Evolutionary conservation across 2,329 filamentous ascomycete species (phyloP).

Genomic region (Sporothrix brasiliensis): DNA sequence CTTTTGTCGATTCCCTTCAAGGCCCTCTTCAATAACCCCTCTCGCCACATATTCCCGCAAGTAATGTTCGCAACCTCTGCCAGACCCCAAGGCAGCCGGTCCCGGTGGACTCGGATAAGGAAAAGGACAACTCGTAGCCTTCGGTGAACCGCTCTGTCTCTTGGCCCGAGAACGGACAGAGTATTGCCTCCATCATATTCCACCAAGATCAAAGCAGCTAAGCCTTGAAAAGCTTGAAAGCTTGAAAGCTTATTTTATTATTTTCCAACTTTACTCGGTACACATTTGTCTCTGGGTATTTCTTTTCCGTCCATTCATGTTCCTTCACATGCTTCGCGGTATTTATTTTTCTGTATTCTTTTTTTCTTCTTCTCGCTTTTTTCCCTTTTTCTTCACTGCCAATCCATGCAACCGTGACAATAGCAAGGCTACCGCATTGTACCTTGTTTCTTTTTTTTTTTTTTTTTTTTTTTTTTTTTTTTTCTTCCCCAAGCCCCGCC

Average conservation of each 20-base stretch:
- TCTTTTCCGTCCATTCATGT: neutral
- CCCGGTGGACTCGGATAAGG: neutral
- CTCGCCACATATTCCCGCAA: conserved; percentile 20
- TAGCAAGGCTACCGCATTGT: neutral
- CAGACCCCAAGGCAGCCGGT: neutral
- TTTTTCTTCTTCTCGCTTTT: neutral
- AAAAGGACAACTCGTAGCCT: neutral
- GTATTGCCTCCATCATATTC: neutral
- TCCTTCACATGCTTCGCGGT: conserved; percentile 2
- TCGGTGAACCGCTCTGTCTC: too few relatives aligned
- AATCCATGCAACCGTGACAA: neutral
- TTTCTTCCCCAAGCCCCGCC: neutral
- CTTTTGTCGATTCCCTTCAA: neutral
- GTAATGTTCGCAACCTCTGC: neutral
- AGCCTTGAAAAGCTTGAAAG: neutral
- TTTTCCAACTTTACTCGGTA: neutral
- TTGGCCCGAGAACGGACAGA: neutral
- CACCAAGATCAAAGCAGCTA: neutral
- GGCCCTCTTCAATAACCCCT: neutral
- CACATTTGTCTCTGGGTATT: neutral
- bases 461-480: too few relatives aligned
- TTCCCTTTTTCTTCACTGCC: neutral
- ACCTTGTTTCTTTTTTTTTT: too few relatives aligned
- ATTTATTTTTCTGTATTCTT: neutral
- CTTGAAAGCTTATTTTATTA: conserved; percentile 8